Percentiles rank a stretch among this genome's conserved stretches.
These are phyloP conservation scores for Stropharia rugosoannulata DNA, from an alignment of 768 basidiomycete genomes.

Conservation along the genomic window DNA sequence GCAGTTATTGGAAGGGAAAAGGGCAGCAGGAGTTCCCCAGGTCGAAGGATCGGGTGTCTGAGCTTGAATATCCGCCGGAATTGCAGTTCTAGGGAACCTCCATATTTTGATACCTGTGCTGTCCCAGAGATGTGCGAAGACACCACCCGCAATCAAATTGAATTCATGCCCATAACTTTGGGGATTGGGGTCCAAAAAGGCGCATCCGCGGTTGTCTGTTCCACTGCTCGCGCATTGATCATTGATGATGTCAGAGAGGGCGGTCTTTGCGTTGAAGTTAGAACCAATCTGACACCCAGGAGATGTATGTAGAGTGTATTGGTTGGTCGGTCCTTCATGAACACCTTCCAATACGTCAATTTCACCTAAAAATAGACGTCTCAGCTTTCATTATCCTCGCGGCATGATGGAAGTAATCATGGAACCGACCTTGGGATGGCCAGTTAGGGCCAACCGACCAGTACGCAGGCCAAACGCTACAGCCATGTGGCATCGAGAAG, in stretches of 20 bases:
- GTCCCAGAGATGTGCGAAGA: conserved; percentile 59
- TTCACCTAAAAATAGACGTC: conserved; percentile 37
- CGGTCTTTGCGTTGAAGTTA: conserved; percentile 21
- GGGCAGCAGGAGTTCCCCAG: conserved; percentile 55
- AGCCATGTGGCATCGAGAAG: conserved; percentile 68
- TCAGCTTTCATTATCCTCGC: neutral
- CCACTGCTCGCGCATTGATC: conserved; percentile 39
- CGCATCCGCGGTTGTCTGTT: conserved; percentile 48
- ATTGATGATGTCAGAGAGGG: conserved; percentile 26
- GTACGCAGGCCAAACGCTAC: conserved; percentile 60
- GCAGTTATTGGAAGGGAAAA: conserved; percentile 49
- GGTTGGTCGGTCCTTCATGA: conserved; percentile 55
- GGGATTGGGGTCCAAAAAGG: conserved; percentile 39
- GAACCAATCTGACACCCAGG: conserved; percentile 35
- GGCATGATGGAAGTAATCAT: neutral
- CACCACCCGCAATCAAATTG: conserved; percentile 47
- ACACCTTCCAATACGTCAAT: conserved; percentile 80
- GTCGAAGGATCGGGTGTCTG: conserved; percentile 42
- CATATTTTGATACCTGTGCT: conserved; percentile 50
- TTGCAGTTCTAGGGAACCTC: conserved; percentile 50
- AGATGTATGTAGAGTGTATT: conserved; percentile 64
- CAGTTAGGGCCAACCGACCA: conserved; percentile 53
- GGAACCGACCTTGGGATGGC: conserved; percentile 41
- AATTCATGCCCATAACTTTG: conserved; percentile 43
- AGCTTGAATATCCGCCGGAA: conserved; percentile 50